A percentile compares a stretch with the other conserved stretches of the same genome.
Evolutionary conservation across 371 early-diverging fungal species (phyloP).

Genomic region (Funneliformis caledonium): DNA sequence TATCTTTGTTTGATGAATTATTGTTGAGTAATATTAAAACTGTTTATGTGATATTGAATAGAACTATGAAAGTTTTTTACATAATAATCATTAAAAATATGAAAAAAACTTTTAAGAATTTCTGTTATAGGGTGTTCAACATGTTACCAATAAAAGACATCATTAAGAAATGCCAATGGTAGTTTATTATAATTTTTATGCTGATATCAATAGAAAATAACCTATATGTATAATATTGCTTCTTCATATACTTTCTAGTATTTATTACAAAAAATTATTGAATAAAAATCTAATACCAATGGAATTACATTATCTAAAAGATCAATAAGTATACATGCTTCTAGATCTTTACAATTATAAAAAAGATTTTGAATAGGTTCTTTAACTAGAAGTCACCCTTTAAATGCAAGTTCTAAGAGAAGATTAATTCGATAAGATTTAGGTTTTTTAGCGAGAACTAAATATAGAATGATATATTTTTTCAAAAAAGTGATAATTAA

Average conservation of each 20-base stretch:
- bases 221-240: constrained; percentile 13
- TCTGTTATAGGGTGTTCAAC: constrained; percentile 13
- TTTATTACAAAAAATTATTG: neutral
- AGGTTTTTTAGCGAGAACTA: neutral
- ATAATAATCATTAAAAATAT: too few species aligned
- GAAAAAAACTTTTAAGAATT: neutral
- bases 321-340: constrained; percentile 9
- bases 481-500: constrained; percentile 18
- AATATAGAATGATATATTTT: neutral
- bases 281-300: neutral
- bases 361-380: neutral
- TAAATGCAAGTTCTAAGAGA: neutral
- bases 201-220: neutral
- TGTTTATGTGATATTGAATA: too few species aligned
- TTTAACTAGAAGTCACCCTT: neutral
- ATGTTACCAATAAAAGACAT: constrained; percentile 21
- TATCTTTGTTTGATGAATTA: constrained; percentile 9
- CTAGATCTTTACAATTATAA: constrained; percentile 31
- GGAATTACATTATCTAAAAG: constrained; percentile 16
- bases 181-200: neutral
- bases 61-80: too few species aligned
- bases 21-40: neutral
- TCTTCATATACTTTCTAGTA: constrained; percentile 2
- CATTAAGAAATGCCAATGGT: constrained; percentile 18
- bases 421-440: neutral